Conservation (phyloP, 2,329 filamentous ascomycete species). For the Claviceps arundinis region DNA sequence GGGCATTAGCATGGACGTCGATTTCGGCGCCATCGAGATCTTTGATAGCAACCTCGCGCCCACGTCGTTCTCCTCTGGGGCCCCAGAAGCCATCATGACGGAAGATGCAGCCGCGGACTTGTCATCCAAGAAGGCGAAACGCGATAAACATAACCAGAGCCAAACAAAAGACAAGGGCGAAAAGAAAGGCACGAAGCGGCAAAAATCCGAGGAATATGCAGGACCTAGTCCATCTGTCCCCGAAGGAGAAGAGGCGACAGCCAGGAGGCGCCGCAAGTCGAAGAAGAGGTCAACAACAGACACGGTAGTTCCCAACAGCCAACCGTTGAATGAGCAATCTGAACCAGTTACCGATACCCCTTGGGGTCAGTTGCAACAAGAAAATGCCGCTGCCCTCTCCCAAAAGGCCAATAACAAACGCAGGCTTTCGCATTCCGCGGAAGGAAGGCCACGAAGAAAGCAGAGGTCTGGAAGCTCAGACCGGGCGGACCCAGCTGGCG, state of each 20-base stretch:
- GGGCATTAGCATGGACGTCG: conserved; percentile 14
- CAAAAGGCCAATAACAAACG: conserved; percentile 20
- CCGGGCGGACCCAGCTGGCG: conserved; percentile 8
- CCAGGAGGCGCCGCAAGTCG: conserved; percentile 14
- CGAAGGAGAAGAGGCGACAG: conserved; percentile 6
- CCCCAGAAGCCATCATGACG: conserved; percentile 18
- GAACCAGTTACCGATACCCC: conserved; percentile 2
- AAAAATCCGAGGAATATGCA: conserved; percentile 5
- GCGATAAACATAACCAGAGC: conserved; percentile 15
- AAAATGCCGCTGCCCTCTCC: conserved; percentile 7
- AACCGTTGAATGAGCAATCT: background rate
- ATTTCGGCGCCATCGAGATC: conserved; percentile 24
- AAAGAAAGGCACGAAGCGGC: conserved; percentile 14
- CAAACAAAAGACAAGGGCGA: conserved; percentile 15
- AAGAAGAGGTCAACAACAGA: conserved; percentile 11
- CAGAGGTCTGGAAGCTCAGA: conserved; percentile 14
- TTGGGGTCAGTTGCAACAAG: conserved; percentile 6
- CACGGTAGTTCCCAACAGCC: conserved; percentile 5
- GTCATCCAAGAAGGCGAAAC: conserved; percentile 16
- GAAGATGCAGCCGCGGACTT: conserved; percentile 10
- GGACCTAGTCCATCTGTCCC: conserved; percentile 6
- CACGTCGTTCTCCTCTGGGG: conserved; percentile 19
- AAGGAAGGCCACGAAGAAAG: conserved; percentile 22
- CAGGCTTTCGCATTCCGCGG: conserved; percentile 16
- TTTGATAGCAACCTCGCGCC: conserved; percentile 24